Base-by-base conservation (phyloP, 208 protist species). In the Acanthamoeba royreba region DNA sequence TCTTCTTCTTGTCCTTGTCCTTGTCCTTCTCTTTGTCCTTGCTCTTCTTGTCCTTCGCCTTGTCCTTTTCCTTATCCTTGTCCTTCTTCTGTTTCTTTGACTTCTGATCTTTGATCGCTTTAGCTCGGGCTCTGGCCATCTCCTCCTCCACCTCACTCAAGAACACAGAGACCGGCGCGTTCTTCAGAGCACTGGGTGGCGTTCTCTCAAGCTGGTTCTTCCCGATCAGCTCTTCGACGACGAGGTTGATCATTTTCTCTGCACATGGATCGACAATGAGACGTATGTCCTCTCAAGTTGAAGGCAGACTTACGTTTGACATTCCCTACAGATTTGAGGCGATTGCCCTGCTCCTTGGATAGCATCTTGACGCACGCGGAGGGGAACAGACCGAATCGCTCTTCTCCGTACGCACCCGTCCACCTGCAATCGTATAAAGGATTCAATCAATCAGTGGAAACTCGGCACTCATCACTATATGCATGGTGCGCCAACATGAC, bases 331-430 rank as follows among this genome's bases (percentile, higher is more conserved):
- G 69, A 49, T 17, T 35, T 63, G n/a, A 89, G 81, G 28, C 25
- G 25, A 4, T 4, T 66, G 33, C 9, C 38, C 25, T 89, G 49
- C 45, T 89, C 81, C 33, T 40, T 40, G 46, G 81, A 31, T 3
- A 89, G 46, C 25, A 89, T 9, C 52, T 74, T 45, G 19, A 77
- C 35, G 38, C 43, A 92, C 28, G 11, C 25, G 3, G 87, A 69
- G 0, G 87, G 87, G 58, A 92, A 92, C 28, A 92, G 55, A 17
- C 87, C 87, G 35, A 77, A 92, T 9, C 87, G 38, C 45, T 61
- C 81, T 33, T 92, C 87, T 40, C 55, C 87, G 43, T 43, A 79
- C 9, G 40, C 87, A 4, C 87, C 87, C 7, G 87, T 92, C 87
- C 87, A 92, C 87, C 79, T 87, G 31, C 19, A 66, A 19, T 9